Percentiles rank a stretch among this genome's conserved stretches.
Conservation (phyloP, 2,329 filamentous ascomycete genomes). For the Berkeleyomyces rouxiae region DNA sequence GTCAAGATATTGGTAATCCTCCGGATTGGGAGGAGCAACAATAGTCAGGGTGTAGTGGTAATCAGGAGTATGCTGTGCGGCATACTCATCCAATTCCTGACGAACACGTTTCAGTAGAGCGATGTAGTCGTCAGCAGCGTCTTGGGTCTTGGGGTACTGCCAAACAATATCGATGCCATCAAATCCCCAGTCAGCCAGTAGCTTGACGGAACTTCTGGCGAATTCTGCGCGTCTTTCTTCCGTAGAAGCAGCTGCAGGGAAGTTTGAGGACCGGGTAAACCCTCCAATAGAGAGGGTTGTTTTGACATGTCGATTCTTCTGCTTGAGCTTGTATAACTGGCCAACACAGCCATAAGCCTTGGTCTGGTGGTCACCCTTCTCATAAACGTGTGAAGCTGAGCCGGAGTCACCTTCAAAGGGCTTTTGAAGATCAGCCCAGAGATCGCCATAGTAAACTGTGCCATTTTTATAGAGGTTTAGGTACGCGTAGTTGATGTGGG, state of each 20-base stretch:
- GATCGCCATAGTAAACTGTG: constrained; percentile 54
- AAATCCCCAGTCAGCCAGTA: constrained; percentile 58
- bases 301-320: constrained; percentile 61
- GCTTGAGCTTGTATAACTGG: constrained; percentile 63
- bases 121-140: constrained; percentile 28
- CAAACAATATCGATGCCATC: constrained; percentile 31
- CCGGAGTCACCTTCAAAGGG: constrained; percentile 36
- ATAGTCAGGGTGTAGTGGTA: constrained; percentile 39
- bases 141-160: constrained; percentile 24
- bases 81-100: constrained; percentile 32
- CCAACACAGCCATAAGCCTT: constrained; percentile 73
- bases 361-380: constrained; percentile 42
- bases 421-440: constrained; percentile 54
- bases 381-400: constrained; percentile 22
- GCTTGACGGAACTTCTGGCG: constrained; percentile 47
- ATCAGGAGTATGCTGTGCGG: constrained; percentile 25
- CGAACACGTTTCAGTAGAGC: constrained; percentile 29
- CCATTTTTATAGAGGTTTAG: constrained; percentile 57
- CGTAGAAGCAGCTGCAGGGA: constrained; percentile 49
- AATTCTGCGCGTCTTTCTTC: constrained; percentile 47
- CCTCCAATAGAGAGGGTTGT: constrained; percentile 67
- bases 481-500: constrained; percentile 68
- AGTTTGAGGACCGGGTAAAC: constrained; percentile 69
- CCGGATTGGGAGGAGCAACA: constrained; percentile 32
- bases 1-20: constrained; percentile 31